Conservation (phyloP, 495 filamentous ascomycete species). For the Amphirosellinia nigrospora region DNA sequence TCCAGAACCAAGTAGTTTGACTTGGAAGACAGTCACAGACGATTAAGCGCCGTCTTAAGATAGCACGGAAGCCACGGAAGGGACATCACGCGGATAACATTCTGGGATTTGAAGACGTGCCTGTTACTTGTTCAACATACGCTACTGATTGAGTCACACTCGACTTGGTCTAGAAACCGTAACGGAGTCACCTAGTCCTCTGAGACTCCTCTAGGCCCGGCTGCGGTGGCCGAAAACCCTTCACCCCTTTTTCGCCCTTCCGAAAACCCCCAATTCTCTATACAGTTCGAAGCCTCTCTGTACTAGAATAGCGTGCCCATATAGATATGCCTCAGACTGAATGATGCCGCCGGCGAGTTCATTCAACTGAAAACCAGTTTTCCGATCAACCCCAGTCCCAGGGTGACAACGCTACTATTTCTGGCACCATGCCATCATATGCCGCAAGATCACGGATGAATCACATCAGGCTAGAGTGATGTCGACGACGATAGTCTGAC, state of each 20-base stretch:
- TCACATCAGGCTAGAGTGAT: neutral
- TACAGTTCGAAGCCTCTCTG: no score
- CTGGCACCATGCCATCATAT: slow-evolving; percentile 11
- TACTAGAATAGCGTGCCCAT: neutral
- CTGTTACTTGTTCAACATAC: neutral
- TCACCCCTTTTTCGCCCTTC: no score
- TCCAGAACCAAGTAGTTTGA: neutral
- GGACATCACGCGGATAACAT: neutral
- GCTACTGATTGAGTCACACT: neutral
- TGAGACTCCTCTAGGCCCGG: slow-evolving; percentile 15
- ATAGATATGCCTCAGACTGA: neutral
- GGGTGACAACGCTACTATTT: slow-evolving; percentile 12
- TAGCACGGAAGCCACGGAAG: neutral
- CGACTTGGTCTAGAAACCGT: neutral
- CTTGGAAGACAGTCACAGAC: neutral
- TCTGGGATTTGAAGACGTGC: neutral
- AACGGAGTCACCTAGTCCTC: neutral
- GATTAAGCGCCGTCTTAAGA: neutral
- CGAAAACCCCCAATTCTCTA: neutral
- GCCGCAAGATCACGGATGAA: slow-evolving; percentile 10
- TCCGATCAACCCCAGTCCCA: neutral
- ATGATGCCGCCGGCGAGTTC: neutral
- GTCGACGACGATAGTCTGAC: neutral
- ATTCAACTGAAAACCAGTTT: slow-evolving; percentile 2
- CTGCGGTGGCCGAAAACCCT: neutral